Conservation (phyloP, 2,329 filamentous ascomycete species). For the Diaporthe destruens region DNA sequence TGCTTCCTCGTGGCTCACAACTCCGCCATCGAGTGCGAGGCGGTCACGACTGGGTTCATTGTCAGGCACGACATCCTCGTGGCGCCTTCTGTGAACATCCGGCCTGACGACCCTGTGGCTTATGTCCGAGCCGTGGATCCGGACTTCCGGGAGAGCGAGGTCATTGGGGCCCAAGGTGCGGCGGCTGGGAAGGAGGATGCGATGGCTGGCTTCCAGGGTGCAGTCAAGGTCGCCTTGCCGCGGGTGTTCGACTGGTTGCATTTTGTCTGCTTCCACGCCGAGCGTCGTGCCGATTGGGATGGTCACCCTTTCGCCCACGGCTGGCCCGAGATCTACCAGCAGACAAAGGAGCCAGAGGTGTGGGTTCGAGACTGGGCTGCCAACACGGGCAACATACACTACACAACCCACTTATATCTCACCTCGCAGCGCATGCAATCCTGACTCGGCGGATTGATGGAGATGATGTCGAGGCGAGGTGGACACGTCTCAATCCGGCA, state of each 20-base stretch:
- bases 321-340: background rate
- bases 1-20: slow-evolving; percentile 27
- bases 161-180: background rate
- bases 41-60: slow-evolving; percentile 3
- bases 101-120: slow-evolving; percentile 14
- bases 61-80: background rate
- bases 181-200: slow-evolving; percentile 11
- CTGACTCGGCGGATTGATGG: background rate
- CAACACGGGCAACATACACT: background rate
- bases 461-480: background rate
- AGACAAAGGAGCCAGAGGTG: background rate
- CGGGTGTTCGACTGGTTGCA: slow-evolving; percentile 27
- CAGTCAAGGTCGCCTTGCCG: slow-evolving; percentile 4
- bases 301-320: slow-evolving; percentile 44
- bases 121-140: slow-evolving; percentile 25
- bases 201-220: slow-evolving; percentile 11
- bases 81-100: slow-evolving; percentile 4
- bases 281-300: slow-evolving; percentile 44
- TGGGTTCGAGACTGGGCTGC: background rate
- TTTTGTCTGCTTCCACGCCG: slow-evolving; percentile 24
- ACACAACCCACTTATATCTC: background rate
- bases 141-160: slow-evolving; percentile 7
- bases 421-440: background rate
- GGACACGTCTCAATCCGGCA: background rate
- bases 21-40: slow-evolving; percentile 15